Percentiles rank a stretch among this genome's conserved stretches.
Evolutionary conservation across 257 asterid genomes (phyloP).

Genomic region (Haberlea rhodopensis): DNA sequence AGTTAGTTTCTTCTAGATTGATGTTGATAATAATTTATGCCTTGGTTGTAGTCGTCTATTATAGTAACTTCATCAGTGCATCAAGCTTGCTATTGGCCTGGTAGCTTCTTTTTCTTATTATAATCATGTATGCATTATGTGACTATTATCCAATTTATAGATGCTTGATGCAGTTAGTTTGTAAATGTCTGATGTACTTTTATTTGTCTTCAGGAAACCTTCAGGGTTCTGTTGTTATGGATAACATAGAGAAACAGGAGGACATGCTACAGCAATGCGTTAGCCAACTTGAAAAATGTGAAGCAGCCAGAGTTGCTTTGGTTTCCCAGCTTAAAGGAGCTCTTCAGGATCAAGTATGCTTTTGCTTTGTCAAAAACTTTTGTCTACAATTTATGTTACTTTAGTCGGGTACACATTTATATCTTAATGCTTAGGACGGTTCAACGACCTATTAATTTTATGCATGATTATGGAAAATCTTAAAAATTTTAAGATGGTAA

Average conservation of each 20-base stretch:
- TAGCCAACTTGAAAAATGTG: conserved; percentile 72
- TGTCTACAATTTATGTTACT: conserved; percentile 16
- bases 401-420: background rate
- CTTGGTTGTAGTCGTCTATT: conserved; percentile 13
- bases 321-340: conserved; percentile 80
- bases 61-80: background rate
- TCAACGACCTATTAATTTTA: conserved; percentile 1
- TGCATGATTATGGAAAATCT: background rate
- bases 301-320: conserved; percentile 59
- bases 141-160: background rate
- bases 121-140: background rate
- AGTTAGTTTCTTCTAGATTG: conserved; percentile 21
- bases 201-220: conserved; percentile 51
- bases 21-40: conserved; percentile 13
- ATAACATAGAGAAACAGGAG: conserved; percentile 73
- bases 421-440: background rate
- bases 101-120: background rate
- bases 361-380: conserved; percentile 6
- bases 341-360: conserved; percentile 75
- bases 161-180: too few relatives aligned
- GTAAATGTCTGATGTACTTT: conserved; percentile 21
- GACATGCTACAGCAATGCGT: conserved; percentile 55
- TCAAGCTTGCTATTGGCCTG: background rate
- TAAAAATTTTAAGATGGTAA: background rate
- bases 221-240: conserved; percentile 53